phyloP scores from a whole-genome alignment of 73 alveolate genomes.

The Diophrys sp. region DNA sequence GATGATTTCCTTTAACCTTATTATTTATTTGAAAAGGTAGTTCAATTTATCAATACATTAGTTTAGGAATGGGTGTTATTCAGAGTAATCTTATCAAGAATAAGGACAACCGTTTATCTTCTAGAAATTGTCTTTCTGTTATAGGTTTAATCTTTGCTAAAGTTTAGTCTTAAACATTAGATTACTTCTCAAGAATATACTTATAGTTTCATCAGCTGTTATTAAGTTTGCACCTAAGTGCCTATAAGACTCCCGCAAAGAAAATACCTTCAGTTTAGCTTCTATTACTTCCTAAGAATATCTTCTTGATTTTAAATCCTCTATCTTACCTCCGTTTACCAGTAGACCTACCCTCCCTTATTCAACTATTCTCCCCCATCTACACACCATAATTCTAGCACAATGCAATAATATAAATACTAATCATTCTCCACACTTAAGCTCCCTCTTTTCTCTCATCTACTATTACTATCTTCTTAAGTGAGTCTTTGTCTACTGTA shows the following conservation, averaged over 20 bases:
- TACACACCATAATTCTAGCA: constrained; percentile 69
- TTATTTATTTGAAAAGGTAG: no score
- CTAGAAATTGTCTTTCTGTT: no score
- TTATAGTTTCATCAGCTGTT: constrained; percentile 55
- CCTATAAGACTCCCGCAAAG: constrained; percentile 18
- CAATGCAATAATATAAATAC: constrained; percentile 75
- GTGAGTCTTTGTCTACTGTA: constrained; percentile 63
- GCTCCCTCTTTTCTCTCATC: constrained; percentile 69
- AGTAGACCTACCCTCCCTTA: no score
- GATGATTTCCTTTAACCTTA: no score
- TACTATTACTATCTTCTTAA: constrained; percentile 70
- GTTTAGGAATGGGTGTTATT: no score
- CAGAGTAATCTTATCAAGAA: no score
- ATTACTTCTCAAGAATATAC: no score
- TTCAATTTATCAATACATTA: no score
- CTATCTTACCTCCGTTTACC: constrained; percentile 25
- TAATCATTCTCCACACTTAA: constrained; percentile 84
- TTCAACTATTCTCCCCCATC: constrained; percentile 53
- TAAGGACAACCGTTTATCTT: no score
- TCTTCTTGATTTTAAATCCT: constrained; percentile 21
- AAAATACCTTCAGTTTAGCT: not conserved
- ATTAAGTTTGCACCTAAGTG: constrained; percentile 25
- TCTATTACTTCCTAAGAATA: constrained; percentile 19
- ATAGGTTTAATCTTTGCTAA: no score
- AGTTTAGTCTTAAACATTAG: no score